These are phyloP conservation scores for Thermomucor indicae-seudaticae DNA, from an alignment of 371 early-diverging fungal species.

Conservation along the genomic window DNA sequence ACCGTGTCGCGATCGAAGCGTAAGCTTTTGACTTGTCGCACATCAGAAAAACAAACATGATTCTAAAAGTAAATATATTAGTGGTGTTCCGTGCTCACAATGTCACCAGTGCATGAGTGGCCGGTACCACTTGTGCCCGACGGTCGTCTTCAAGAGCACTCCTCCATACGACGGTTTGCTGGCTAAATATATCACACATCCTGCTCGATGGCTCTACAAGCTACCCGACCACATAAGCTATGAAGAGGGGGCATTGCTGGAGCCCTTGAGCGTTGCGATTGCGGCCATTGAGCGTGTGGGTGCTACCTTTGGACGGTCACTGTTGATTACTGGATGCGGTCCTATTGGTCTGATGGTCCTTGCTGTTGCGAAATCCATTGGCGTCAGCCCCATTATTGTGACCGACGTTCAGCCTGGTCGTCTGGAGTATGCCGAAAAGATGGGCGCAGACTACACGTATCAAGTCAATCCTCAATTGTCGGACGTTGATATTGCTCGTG, in stretches of 20 bases:
- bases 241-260: slow-evolving; percentile 40
- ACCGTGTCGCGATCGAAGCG: slow-evolving; percentile 35
- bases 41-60: background rate
- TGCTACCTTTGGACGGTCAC: slow-evolving; percentile 33
- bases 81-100: slow-evolving; percentile 42
- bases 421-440: slow-evolving; percentile 27
- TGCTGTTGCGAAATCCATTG: slow-evolving; percentile 37
- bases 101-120: slow-evolving; percentile 45
- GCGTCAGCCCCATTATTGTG: slow-evolving; percentile 33
- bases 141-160: slow-evolving; percentile 42
- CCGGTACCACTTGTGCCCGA: slow-evolving; percentile 43
- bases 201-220: slow-evolving; percentile 44
- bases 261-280: slow-evolving; percentile 41
- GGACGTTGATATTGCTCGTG: slow-evolving; percentile 27
- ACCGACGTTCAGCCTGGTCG: slow-evolving; percentile 34
- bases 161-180: slow-evolving; percentile 40
- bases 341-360: slow-evolving; percentile 42
- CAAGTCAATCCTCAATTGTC: slow-evolving; percentile 12
- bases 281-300: slow-evolving; percentile 38
- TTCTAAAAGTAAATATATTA: slow-evolving; percentile 1
- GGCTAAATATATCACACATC: slow-evolving; percentile 42
- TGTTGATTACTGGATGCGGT: slow-evolving; percentile 40
- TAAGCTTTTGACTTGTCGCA: slow-evolving; percentile 16
- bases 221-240: slow-evolving; percentile 31
- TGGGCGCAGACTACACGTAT: slow-evolving; percentile 20